A percentile compares a stretch with the other conserved stretches of the same genome.
Evolutionary conservation across 495 filamentous ascomycete genomes (phyloP).

Genomic region (Penicillium antarcticum): DNA sequence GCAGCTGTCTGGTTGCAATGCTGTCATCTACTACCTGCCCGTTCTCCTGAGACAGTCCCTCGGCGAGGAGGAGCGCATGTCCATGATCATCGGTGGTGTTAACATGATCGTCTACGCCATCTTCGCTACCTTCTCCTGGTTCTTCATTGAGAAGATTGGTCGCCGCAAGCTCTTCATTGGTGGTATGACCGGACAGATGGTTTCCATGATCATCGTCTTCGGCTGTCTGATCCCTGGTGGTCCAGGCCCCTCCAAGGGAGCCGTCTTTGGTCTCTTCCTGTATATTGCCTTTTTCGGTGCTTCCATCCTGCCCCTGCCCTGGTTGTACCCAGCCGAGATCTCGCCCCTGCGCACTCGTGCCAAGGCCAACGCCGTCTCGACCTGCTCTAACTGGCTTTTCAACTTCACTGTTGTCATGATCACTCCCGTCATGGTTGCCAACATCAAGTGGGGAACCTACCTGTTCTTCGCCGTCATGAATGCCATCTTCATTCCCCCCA

Average conservation of each 20-base stretch:
- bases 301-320: constrained; percentile 60
- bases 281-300: constrained; percentile 78
- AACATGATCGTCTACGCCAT: constrained; percentile 84
- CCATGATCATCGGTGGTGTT: constrained; percentile 71
- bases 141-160: constrained; percentile 75
- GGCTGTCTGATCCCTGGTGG: constrained; percentile 62
- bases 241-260: constrained; percentile 56
- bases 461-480: constrained; percentile 75
- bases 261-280: constrained; percentile 73
- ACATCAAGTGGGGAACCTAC: constrained; percentile 73
- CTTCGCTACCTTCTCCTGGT: constrained; percentile 78
- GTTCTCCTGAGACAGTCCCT: constrained; percentile 71
- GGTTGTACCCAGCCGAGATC: constrained; percentile 65
- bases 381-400: constrained; percentile 77
- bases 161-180: constrained; percentile 71
- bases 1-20: constrained; percentile 74
- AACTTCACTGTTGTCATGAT: constrained; percentile 83
- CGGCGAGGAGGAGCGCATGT: constrained; percentile 56
- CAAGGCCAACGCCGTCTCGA: constrained; percentile 73
- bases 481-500: constrained; percentile 65
- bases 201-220: constrained; percentile 76
- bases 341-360: constrained; percentile 72
- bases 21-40: constrained; percentile 84
- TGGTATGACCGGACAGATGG: constrained; percentile 66
- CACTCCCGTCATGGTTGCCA: constrained; percentile 66